A percentile compares a stretch with the other conserved stretches of the same genome.
These are phyloP conservation scores for Leucaena leucocephala DNA, from an alignment of 306 rosid genomes.

Conservation along the genomic window DNA sequence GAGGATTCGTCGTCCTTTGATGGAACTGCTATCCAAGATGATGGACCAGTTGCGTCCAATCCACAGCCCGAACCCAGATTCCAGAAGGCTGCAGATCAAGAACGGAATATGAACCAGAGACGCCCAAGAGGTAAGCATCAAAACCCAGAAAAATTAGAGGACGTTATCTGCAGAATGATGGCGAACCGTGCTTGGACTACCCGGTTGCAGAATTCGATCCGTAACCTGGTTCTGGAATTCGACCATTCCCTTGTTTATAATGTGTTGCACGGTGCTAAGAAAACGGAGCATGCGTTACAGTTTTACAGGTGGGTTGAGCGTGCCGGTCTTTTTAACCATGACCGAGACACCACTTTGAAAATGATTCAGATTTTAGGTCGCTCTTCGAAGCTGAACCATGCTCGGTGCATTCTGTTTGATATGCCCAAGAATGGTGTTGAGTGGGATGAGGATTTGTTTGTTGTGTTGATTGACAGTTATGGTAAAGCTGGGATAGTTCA, in stretches of 20 bases:
- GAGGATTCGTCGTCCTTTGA: constrained; percentile 39
- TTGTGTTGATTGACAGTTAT: constrained; percentile 66
- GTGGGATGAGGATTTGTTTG: constrained; percentile 72
- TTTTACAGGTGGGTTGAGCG: constrained; percentile 95
- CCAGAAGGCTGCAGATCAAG: constrained; percentile 15
- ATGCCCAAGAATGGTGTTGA: constrained; percentile 52
- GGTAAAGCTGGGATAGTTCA: constrained; percentile 87
- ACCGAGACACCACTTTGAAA: constrained; percentile 73
- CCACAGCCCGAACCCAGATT: constrained; percentile 4
- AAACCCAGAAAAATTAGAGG: constrained; percentile 56
- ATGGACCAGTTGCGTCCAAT: constrained; percentile 9
- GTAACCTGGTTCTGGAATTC: constrained; percentile 62
- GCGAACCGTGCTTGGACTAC: constrained; percentile 92
- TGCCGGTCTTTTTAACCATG: constrained; percentile 64
- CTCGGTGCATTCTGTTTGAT: constrained; percentile 75
- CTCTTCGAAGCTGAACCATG: constrained; percentile 80
- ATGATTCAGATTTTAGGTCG: constrained; percentile 78
- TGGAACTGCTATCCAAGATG: constrained; percentile 16
- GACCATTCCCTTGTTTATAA: constrained; percentile 74
- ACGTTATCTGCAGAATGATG: constrained; percentile 70
- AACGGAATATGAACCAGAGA: constrained; percentile 21
- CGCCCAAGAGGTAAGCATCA: constrained; percentile 47
- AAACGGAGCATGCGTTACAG: constrained; percentile 73
- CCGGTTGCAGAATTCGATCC: constrained; percentile 80
- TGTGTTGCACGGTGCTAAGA: constrained; percentile 64